Evolutionary conservation across 2,329 filamentous ascomycete genomes (phyloP).

Genomic region (Penicillium brasilianum): DNA sequence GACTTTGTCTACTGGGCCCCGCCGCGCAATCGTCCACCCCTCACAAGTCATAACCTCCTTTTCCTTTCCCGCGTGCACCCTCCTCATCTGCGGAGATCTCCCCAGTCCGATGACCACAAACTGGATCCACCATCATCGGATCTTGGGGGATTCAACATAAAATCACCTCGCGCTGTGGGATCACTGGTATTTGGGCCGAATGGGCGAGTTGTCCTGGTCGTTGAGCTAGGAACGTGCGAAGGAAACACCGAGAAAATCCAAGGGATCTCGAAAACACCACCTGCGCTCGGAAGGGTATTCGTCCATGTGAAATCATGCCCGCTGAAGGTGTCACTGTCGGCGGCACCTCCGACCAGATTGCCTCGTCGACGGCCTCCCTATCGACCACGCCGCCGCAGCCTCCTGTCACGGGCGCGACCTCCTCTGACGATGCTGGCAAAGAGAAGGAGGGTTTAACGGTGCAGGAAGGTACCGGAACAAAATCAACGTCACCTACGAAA

Average conservation of each 20-base stretch:
- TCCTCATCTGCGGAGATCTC: slow-evolving; percentile 30
- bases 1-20: background rate
- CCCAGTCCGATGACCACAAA: slow-evolving; percentile 29
- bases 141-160: slow-evolving; percentile 9
- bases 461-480: slow-evolving; percentile 6
- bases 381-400: slow-evolving; percentile 19
- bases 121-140: slow-evolving; percentile 19
- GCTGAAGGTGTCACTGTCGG: slow-evolving; percentile 34
- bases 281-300: slow-evolving; percentile 16
- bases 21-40: slow-evolving; percentile 15
- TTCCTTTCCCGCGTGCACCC: slow-evolving; percentile 29
- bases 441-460: slow-evolving; percentile 26
- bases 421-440: slow-evolving; percentile 16
- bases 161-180: background rate
- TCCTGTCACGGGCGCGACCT: slow-evolving; percentile 14
- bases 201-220: slow-evolving; percentile 24
- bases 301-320: slow-evolving; percentile 39
- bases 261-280: slow-evolving; percentile 5
- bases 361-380: slow-evolving; percentile 18
- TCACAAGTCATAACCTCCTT: slow-evolving; percentile 22
- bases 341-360: slow-evolving; percentile 34
- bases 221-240: slow-evolving; percentile 21
- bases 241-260: slow-evolving; percentile 25
- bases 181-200: slow-evolving; percentile 16
- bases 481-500: slow-evolving; percentile 6